Conservation (phyloP, 306 rosid genomes). For the Acacia acuminata region DNA sequence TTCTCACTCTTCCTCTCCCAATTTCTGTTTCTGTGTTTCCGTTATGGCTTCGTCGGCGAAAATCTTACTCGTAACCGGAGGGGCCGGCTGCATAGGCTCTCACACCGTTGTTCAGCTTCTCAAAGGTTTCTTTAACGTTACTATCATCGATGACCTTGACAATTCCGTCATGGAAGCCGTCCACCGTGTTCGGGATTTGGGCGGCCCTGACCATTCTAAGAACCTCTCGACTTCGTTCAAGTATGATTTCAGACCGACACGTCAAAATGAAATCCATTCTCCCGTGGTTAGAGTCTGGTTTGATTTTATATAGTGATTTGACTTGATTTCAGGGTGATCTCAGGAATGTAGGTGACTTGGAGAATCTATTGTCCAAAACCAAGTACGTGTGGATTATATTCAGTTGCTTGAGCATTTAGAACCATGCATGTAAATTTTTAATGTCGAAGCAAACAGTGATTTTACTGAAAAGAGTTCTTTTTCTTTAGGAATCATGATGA, state of each 20-base stretch:
- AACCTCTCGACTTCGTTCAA: conserved; percentile 66
- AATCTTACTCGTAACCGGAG: conserved; percentile 78
- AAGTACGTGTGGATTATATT: neutral
- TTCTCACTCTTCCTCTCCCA: neutral
- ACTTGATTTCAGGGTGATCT: conserved; percentile 70
- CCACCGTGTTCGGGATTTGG: conserved; percentile 61
- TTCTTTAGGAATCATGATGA: neutral
- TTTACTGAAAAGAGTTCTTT: neutral
- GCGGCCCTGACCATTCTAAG: conserved; percentile 65
- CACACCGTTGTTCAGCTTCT: conserved; percentile 93
- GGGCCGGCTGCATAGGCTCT: conserved; percentile 86
- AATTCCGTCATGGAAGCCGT: conserved; percentile 75
- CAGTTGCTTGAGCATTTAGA: too few species aligned
- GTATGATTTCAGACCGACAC: conserved; percentile 27
- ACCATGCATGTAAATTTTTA: neutral
- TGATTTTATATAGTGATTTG: too few species aligned
- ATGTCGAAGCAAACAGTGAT: too few species aligned
- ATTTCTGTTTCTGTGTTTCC: neutral
- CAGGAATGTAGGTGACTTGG: conserved; percentile 70
- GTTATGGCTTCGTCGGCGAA: conserved; percentile 45
- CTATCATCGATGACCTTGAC: conserved; percentile 72
- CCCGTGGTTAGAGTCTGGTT: neutral
- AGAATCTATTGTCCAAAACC: conserved; percentile 64
- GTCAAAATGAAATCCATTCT: neutral
- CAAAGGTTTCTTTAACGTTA: conserved; percentile 55